Percentiles rank a stretch among this genome's conserved stretches.
Conservation (phyloP, 805 yeast species). For the Saccharomycopsis oosterbeekiorum region DNA sequence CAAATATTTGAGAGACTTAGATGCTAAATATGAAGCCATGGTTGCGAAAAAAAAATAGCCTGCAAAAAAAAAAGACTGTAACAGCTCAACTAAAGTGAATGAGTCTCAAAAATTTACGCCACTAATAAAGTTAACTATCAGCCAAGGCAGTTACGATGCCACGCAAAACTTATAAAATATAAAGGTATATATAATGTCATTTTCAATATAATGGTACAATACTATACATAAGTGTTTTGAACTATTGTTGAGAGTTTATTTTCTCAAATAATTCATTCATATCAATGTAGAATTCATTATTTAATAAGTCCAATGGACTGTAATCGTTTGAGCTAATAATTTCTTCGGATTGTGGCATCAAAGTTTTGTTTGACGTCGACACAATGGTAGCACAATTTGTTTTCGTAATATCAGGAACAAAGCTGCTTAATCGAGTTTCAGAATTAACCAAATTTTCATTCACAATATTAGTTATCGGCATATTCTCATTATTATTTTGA, state of each 20-base stretch:
- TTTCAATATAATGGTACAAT: background rate
- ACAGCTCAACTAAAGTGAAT: background rate
- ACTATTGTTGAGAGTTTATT: constrained; percentile 2
- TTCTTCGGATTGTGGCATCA: background rate
- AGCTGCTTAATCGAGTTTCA: background rate
- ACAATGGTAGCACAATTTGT: background rate
- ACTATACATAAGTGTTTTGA: background rate
- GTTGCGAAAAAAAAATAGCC: background rate
- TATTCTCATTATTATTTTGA: background rate
- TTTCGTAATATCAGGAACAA: background rate
- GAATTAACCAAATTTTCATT: background rate
- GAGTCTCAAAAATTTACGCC: background rate
- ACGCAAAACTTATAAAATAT: background rate
- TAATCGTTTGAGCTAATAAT: background rate
- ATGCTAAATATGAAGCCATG: constrained; percentile 12
- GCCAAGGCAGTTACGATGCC: background rate
- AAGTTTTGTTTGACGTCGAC: background rate
- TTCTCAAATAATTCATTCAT: constrained; percentile 12
- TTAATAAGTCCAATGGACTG: constrained; percentile 10
- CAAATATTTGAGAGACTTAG: constrained; percentile 15
- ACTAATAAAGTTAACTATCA: background rate
- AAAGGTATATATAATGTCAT: background rate
- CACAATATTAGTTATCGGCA: background rate
- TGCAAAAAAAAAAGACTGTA: background rate
- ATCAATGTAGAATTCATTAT: constrained; percentile 16